Percentiles rank a stretch among this genome's conserved stretches.
Conservation (phyloP, 768 basidiomycete genomes). For the Tubosaeta brunneosetosa region DNA sequence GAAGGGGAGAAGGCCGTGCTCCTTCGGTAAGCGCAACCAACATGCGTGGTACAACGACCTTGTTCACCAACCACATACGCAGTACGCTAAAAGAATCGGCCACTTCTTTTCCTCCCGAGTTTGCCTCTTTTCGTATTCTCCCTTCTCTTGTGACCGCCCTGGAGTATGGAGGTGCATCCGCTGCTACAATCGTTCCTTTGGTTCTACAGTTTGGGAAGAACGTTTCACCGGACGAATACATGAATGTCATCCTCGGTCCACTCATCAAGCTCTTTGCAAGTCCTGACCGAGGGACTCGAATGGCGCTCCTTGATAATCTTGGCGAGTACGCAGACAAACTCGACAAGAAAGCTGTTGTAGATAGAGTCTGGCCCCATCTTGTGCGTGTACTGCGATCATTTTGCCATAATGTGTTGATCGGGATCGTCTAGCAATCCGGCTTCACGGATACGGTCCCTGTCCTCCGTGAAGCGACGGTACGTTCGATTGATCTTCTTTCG, state of each 20-base stretch:
- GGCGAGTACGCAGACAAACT: constrained; percentile 81
- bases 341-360: constrained; percentile 77
- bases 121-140: constrained; percentile 78
- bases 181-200: constrained; percentile 75
- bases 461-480: constrained; percentile 91
- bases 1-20: constrained; percentile 76
- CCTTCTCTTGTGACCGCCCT: constrained; percentile 78
- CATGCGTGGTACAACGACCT: not conserved
- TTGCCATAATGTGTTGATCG: not conserved
- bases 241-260: constrained; percentile 63
- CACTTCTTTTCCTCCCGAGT: constrained; percentile 79
- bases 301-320: constrained; percentile 88
- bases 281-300: constrained; percentile 88
- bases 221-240: constrained; percentile 67
- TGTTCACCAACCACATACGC: not conserved
- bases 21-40: constrained; percentile 47
- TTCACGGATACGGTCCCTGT: constrained; percentile 93
- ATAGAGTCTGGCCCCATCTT: constrained; percentile 90
- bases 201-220: constrained; percentile 76
- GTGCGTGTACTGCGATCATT: constrained; percentile 36
- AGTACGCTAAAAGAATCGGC: constrained; percentile 79
- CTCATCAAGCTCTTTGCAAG: constrained; percentile 81
- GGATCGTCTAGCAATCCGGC: constrained; percentile 72
- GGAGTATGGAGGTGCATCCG: constrained; percentile 74
- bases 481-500: constrained; percentile 77